Evolutionary conservation across 2,329 filamentous ascomycete genomes (phyloP), one percentile per base, ranked within the genome.

Genomic region (Karstenula rhodostoma): DNA sequence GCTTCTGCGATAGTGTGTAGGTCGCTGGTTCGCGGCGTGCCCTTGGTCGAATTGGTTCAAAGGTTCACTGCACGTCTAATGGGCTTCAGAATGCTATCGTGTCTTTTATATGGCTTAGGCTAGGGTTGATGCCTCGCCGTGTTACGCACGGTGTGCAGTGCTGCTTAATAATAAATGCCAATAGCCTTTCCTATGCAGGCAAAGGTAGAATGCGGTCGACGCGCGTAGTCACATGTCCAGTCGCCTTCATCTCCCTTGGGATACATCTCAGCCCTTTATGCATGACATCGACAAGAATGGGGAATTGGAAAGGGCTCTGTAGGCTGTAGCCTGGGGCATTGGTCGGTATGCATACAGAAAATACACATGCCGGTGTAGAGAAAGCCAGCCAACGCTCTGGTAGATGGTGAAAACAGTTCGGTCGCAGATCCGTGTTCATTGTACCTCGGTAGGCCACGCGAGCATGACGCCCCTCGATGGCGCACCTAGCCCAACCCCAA

Each of bases 401-500:
- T 13, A 3, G 19, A 40, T 2, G n/a, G 4, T 40, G 42, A 23
- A 23, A 9, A 2, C n/a, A 13, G 13, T 23, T 52, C 22, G 37
- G 33, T 19, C 50, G 50, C 50, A 52, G 22, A 27, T 52, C 35
- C 35, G 35, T 13, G 49, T 43, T 37, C 22, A 17, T 44, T 43
- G 69, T 62, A 76, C 74, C 73, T 76, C 74, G 74, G 74, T 70
- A 57, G 46, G 7, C 61, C 58, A 56, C 60, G 47, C 60, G 58
- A 61, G 56, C 51, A 58, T 62, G 57, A 62, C 62, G 51, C 62
- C 58, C 52, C 49, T 40, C 48, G 42, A 23, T 63, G 25, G 44
- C 71, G 68, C 69, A 63, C 49, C 71, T 72, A 67, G 52, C 65
- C 69, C 63, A 66, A 25, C 69, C 64, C 44, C 56, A 56, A 42